Evolutionary conservation across 2,329 filamentous ascomycete species (phyloP), one percentile per base, ranked within the genome.

Genomic region (Diaporthe amygdali): DNA sequence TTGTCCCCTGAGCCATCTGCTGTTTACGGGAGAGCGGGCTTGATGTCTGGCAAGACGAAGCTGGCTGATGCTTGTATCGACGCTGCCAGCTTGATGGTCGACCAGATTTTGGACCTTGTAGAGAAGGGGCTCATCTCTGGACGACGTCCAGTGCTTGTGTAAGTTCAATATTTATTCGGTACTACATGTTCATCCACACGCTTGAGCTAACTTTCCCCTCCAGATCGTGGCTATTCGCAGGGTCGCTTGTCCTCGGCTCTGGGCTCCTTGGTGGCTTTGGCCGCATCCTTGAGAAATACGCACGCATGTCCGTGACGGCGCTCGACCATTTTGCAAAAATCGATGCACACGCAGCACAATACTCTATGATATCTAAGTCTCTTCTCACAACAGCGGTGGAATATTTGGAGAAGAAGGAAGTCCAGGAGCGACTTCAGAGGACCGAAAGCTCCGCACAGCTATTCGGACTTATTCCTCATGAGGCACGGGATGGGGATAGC

Each of bases 41-140:
- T 80, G 69, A 76, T 77, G 6, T 84, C 84, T 0, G 85, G 84
- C 1, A 86, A 86, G 73, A 83, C 84, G 0, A 87, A 84, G 72
- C 77, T 88, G 9, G 87, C 87, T 0, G 86, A 89, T 75, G 87
- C 87, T 1, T 89, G 87, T 34, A 88, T 89, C 41, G 87, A 88
- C 63, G 86, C 87, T 0, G 87, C 86, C 1, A 86, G 84, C 61
- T 73, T 88, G 32, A 87, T 88, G 85, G 83, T 88, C 1, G 86
- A 88, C 70, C 80, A 82, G 0, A 79, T 88, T 6, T 74, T 84
- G 14, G 83, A 84, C 39, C 76, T 87, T 5, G 82, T 87, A 2
- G 78, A 85, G 54, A 79, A 79, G 12, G 80, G 82, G 0, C 69
- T 81, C 8, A 74, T 87, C n/a, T 81, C 83, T n/a, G 81, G 82